A percentile compares a stretch with the other conserved stretches of the same genome.
phyloP scores from a whole-genome alignment of 306 rosid species.

The Adenanthera pavonina region DNA sequence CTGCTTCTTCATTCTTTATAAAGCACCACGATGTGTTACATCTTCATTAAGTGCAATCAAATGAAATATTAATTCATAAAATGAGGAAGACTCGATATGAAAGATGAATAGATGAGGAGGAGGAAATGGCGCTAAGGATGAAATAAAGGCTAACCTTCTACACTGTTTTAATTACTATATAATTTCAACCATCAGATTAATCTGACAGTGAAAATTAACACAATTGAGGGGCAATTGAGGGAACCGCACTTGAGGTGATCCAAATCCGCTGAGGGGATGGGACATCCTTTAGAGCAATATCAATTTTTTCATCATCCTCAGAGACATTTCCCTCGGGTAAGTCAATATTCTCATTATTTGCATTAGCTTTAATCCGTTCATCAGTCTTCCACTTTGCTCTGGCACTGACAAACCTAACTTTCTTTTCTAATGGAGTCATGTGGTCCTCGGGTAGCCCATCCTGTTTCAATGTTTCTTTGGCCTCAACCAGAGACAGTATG shows the following conservation, averaged over 20 bases:
- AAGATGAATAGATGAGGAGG: no score
- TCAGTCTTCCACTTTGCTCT: conserved; percentile 73
- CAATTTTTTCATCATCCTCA: conserved; percentile 69
- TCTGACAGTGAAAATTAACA: no score
- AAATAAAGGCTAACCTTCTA: no score
- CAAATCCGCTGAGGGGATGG: no score
- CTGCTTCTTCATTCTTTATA: conserved; percentile 82
- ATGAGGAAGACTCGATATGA: no score
- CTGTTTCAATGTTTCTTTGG: conserved; percentile 84
- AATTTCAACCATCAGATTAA: no score
- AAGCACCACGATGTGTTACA: conserved; percentile 79
- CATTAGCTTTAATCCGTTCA: conserved; percentile 48
- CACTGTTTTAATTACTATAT: no score
- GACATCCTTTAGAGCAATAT: conserved; percentile 84
- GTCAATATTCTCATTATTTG: conserved; percentile 76
- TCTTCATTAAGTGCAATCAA: no score
- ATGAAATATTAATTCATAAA: no score
- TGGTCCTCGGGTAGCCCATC: conserved; percentile 95
- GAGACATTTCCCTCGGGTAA: conserved; percentile 83
- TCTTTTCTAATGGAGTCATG: conserved; percentile 92
- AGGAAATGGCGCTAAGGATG: no score
- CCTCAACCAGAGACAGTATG: conserved; percentile 84
- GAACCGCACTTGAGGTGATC: no score
- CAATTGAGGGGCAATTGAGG: no score
- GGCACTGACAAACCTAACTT: conserved; percentile 90